Conservation (phyloP, 2,329 filamentous ascomycete genomes). For the Apiospora malaysiana region DNA sequence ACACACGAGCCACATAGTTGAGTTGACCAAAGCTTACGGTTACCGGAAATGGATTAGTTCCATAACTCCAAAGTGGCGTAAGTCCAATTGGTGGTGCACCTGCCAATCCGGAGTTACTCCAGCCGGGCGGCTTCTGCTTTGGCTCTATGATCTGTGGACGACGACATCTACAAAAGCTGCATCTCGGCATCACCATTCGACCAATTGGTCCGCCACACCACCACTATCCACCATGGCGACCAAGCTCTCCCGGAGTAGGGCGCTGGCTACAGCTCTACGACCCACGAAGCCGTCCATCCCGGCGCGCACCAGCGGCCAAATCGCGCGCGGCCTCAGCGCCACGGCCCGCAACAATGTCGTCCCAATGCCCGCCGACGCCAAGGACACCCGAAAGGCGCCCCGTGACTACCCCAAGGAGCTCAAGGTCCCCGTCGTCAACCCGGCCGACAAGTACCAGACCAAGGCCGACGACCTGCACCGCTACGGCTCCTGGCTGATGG, state of each 20-base stretch:
- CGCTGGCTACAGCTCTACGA: slow-evolving; percentile 61
- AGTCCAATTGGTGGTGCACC: slow-evolving; percentile 3
- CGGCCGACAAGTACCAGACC: slow-evolving; percentile 88
- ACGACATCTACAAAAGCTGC: slow-evolving; percentile 21
- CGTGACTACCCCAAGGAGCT: slow-evolving; percentile 67
- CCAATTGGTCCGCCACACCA: slow-evolving; percentile 22
- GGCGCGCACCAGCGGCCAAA: slow-evolving; percentile 45
- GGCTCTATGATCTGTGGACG: slow-evolving; percentile 19
- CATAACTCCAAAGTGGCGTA: neutral
- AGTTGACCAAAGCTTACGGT: neutral
- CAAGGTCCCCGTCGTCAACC: slow-evolving; percentile 83
- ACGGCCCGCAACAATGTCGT: slow-evolving; percentile 54
- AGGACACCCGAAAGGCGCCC: slow-evolving; percentile 71
- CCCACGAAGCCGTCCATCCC: slow-evolving; percentile 53
- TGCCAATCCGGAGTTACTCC: slow-evolving; percentile 18
- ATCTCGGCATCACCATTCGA: slow-evolving; percentile 19
- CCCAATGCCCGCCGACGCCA: slow-evolving; percentile 63
- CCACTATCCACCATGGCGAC: slow-evolving; percentile 57
- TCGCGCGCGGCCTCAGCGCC: slow-evolving; percentile 56
- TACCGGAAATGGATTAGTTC: neutral
- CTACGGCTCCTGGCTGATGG: slow-evolving; percentile 97
- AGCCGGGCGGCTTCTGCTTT: neutral
- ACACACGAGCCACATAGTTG: neutral
- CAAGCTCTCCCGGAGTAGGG: slow-evolving; percentile 62
- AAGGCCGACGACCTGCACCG: slow-evolving; percentile 88